Percentiles rank a stretch among this genome's conserved stretches.
phyloP scores from a whole-genome alignment of 2,329 filamentous ascomycete species.

The Daldinia eschscholtzii region DNA sequence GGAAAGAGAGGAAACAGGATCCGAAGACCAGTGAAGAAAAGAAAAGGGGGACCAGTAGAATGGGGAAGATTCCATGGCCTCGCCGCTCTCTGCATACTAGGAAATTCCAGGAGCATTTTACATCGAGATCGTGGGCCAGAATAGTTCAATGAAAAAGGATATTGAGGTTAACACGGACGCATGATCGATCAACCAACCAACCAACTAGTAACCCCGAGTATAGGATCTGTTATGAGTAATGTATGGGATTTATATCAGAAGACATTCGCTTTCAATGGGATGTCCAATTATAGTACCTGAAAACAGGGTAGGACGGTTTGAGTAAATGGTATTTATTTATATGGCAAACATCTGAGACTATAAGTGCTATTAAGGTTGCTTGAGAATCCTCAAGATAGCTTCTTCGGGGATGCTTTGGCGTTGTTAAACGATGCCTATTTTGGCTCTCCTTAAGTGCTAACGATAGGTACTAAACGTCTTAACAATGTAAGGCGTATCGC shows the following conservation, averaged over 20 bases:
- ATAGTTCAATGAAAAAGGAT: not conserved
- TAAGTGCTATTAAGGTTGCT: too few relatives aligned
- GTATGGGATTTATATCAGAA: not conserved
- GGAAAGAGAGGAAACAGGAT: not conserved
- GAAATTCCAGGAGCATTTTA: not conserved
- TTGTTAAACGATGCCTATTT: too few relatives aligned
- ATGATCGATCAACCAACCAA: not conserved
- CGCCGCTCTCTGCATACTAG: not conserved
- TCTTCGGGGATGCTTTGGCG: too few relatives aligned
- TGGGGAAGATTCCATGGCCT: not conserved
- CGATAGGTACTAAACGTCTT: too few relatives aligned
- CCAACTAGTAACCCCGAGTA: not conserved
- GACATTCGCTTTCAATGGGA: constrained; percentile 4
- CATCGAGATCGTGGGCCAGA: not conserved
- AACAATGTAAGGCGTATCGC: too few relatives aligned
- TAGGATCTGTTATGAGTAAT: not conserved
- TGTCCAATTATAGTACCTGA: not conserved
- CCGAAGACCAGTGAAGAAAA: not conserved
- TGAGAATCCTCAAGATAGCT: too few relatives aligned
- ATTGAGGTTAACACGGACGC: not conserved
- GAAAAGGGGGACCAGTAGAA: not conserved
- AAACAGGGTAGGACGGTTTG: not conserved
- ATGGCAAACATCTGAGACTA: not conserved
- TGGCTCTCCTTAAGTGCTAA: too few relatives aligned
- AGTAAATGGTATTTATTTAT: not conserved